phyloP scores from a whole-genome alignment of 495 filamentous ascomycete genomes.

The Penicillium canescens region DNA sequence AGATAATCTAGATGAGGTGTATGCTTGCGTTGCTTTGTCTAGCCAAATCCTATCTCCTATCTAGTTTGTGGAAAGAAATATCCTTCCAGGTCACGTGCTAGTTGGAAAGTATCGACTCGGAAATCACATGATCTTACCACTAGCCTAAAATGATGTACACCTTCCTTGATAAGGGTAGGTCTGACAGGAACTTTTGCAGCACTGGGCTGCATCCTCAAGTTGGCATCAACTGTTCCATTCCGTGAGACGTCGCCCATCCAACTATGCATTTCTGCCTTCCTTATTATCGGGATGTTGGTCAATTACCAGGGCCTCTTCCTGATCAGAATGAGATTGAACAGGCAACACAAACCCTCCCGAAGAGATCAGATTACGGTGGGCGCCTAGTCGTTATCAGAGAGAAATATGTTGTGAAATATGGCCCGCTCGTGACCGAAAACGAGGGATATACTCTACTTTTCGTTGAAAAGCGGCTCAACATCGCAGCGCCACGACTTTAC shows the following conservation, averaged over 20 bases:
- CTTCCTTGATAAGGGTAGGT: no score
- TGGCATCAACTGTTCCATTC: conserved; percentile 3
- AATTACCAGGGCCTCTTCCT: conserved; percentile 20
- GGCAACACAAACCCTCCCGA: conserved; percentile 19
- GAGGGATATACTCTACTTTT: conserved; percentile 19
- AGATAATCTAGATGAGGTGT: no score
- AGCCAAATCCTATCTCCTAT: no score
- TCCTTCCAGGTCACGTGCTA: no score
- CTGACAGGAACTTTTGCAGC: no score
- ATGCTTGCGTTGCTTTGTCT: no score
- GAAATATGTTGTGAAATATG: conserved; percentile 20
- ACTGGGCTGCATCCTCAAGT: not conserved
- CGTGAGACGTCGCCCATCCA: conserved; percentile 5
- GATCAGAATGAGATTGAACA: conserved; percentile 21
- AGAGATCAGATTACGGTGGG: conserved; percentile 13
- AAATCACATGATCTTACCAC: no score
- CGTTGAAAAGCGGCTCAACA: conserved; percentile 15
- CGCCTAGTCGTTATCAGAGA: conserved; percentile 18
- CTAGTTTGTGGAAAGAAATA: no score
- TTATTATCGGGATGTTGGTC: conserved; percentile 16
- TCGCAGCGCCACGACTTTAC: conserved; percentile 19
- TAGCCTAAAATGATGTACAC: no score
- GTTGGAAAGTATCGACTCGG: no score
- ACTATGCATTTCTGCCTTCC: conserved; percentile 12
- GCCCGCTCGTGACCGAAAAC: conserved; percentile 12